Percentiles rank a stretch among this genome's conserved stretches.
phyloP scores from a whole-genome alignment of 208 protist genomes.

The Leishmania martiniquensis region DNA sequence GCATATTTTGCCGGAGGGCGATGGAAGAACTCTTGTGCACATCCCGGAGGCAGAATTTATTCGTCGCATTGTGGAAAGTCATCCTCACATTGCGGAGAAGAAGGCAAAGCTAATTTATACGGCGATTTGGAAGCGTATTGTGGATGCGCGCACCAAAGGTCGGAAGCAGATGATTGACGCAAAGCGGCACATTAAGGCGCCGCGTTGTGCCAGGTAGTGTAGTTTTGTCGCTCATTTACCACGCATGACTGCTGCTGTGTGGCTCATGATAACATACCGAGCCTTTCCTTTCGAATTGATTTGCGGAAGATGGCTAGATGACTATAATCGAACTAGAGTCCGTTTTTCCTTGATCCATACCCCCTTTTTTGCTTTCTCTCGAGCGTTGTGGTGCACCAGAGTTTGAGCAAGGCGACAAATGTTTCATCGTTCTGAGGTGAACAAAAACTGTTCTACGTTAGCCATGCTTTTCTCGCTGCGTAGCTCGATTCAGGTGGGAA shows the following conservation, averaged over 20 bases:
- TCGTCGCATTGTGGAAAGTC: constrained; percentile 61
- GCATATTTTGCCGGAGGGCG: constrained; percentile 82
- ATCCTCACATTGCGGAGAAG: constrained; percentile 79
- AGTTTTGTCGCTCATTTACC: not conserved
- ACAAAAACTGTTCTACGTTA: not conserved
- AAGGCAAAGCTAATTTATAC: constrained; percentile 91
- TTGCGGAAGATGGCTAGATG: constrained; percentile 3
- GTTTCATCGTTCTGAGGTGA: not conserved
- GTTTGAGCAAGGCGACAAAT: not conserved
- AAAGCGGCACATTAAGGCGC: constrained; percentile 54
- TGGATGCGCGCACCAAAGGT: constrained; percentile 86
- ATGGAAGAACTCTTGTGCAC: constrained; percentile 88
- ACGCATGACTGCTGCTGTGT: no score
- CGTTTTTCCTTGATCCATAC: constrained; percentile 4
- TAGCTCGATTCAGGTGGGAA: not conserved
- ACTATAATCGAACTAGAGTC: not conserved
- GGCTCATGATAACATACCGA: not conserved
- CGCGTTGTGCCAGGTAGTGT: constrained; percentile 65
- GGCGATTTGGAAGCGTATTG: constrained; percentile 82
- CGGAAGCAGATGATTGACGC: constrained; percentile 88
- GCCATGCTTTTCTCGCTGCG: not conserved
- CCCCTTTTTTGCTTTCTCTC: constrained; percentile 14
- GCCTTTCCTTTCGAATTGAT: not conserved
- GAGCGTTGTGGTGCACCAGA: not conserved
- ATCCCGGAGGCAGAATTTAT: constrained; percentile 92